Evolutionary conservation across 2,329 filamentous ascomycete species (phyloP).

Genomic region (Teratosphaeria zuluensis): DNA sequence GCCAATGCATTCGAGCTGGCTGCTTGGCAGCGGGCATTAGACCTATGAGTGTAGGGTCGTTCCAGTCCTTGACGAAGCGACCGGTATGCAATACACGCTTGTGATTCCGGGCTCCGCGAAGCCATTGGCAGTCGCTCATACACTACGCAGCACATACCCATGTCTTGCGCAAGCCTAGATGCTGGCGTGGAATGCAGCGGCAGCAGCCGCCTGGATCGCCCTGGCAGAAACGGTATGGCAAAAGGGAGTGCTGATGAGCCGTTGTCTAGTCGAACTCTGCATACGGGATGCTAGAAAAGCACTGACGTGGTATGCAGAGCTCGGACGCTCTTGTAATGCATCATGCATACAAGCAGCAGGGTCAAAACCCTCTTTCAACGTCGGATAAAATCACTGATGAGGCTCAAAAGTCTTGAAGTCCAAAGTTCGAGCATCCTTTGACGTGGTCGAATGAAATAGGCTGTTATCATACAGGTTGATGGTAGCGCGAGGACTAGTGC

Average conservation of each 20-base stretch:
- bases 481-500: background rate
- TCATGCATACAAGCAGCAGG: background rate
- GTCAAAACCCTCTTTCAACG: background rate
- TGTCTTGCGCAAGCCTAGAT: background rate
- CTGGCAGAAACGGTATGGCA: background rate
- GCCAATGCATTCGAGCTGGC: too few species aligned
- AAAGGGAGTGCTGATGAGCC: background rate
- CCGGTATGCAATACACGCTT: too few species aligned
- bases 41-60: too few species aligned
- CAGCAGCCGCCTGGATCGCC: background rate
- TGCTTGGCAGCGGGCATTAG: too few species aligned
- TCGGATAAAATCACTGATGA: background rate
- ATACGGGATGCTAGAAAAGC: background rate
- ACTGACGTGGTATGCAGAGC: background rate
- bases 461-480: background rate
- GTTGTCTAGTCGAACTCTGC: background rate
- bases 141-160: background rate
- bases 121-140: too few species aligned
- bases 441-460: background rate
- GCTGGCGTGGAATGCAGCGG: background rate
- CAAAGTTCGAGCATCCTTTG: background rate
- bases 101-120: too few species aligned
- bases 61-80: too few species aligned
- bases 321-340: background rate
- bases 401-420: background rate